A percentile compares a stretch with the other conserved stretches of the same genome.
Evolutionary conservation across 108 stramenopile species (phyloP).

Genomic region (Nannochloropsis granulata): DNA sequence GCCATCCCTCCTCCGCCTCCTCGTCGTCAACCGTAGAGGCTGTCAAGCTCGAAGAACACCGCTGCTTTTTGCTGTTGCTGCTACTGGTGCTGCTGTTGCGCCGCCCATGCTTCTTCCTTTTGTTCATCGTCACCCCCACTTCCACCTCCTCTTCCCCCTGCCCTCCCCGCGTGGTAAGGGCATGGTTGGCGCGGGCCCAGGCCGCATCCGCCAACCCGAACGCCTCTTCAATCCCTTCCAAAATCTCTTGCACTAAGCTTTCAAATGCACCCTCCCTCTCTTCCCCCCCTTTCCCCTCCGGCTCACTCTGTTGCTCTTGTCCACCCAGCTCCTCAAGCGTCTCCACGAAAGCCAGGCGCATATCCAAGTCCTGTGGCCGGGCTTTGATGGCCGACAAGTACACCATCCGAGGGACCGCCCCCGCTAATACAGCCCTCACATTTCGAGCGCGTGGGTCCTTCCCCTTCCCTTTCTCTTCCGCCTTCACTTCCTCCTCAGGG

Average conservation of each 20-base stretch:
- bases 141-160: background rate
- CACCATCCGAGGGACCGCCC: background rate
- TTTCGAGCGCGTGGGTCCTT: background rate
- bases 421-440: background rate
- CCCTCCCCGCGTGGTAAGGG: background rate
- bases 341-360: background rate
- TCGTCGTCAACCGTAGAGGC: background rate
- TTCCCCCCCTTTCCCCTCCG: background rate
- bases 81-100: background rate
- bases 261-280: background rate
- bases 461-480: background rate
- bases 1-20: background rate
- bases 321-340: background rate
- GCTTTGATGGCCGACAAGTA: background rate
- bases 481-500: background rate
- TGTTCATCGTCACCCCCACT: background rate
- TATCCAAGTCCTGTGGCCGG: background rate
- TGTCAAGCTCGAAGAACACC: background rate
- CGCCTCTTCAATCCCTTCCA: background rate
- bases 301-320: background rate
- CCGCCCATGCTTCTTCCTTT: background rate
- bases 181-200: background rate
- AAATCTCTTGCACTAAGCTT: background rate
- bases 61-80: background rate
- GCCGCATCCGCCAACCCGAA: background rate